Conservation (phyloP, 2,329 filamentous ascomycete species). For the Cyphellophora europaea region DNA sequence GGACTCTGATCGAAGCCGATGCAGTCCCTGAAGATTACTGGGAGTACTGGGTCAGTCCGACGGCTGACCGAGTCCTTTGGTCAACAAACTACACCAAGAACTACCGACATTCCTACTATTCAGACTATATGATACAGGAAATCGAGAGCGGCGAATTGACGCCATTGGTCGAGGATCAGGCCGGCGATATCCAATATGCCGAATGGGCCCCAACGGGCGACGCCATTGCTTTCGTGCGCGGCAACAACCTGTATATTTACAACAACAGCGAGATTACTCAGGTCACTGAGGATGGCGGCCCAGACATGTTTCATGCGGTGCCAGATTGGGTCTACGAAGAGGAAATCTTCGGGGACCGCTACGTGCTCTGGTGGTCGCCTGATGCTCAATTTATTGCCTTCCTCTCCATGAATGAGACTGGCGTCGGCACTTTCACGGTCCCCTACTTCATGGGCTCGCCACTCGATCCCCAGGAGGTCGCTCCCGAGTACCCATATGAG, state of each 20-base stretch:
- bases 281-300: conserved; percentile 77
- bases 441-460: conserved; percentile 58
- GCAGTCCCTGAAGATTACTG: conserved; percentile 46
- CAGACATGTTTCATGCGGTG: conserved; percentile 87
- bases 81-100: conserved; percentile 58
- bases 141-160: conserved; percentile 46
- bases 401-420: conserved; percentile 74
- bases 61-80: conserved; percentile 51
- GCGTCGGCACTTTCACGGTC: conserved; percentile 56
- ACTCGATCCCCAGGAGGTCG: conserved; percentile 44
- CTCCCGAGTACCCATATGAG: conserved; percentile 53
- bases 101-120: conserved; percentile 59
- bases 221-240: conserved; percentile 57
- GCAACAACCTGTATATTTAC: conserved; percentile 56
- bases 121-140: conserved; percentile 57
- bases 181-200: conserved; percentile 59
- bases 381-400: conserved; percentile 85
- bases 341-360: conserved; percentile 69
- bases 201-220: conserved; percentile 49
- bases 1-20: conserved; percentile 49
- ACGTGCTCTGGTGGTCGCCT: conserved; percentile 87
- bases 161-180: conserved; percentile 50
- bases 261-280: conserved; percentile 45
- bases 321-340: conserved; percentile 96
- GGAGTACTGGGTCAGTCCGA: conserved; percentile 54